Conservation (phyloP, 352 stramenopile genomes). For the Achlya hypogyna region DNA sequence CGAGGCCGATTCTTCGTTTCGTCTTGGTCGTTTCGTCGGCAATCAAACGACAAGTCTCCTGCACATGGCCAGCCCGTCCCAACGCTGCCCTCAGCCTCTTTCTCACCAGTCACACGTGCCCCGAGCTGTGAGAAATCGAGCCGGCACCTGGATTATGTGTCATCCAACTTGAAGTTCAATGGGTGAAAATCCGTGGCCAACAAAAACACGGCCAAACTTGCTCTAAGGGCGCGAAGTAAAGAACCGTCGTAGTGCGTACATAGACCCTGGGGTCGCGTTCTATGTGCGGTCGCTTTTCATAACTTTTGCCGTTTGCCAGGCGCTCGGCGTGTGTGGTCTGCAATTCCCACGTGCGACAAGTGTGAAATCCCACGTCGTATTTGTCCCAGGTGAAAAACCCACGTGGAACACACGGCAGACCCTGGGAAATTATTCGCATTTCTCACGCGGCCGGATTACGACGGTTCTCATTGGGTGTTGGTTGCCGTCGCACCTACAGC, state of each 20-base stretch:
- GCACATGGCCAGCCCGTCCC: no score
- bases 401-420: neutral
- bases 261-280: neutral
- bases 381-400: neutral
- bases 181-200: neutral
- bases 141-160: neutral
- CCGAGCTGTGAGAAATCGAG: neutral
- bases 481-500: no score
- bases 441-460: neutral
- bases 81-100: no score
- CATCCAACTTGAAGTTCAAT: conserved; percentile 15
- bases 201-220: neutral
- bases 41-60: no score
- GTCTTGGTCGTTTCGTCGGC: no score
- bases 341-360: neutral
- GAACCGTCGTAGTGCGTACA: neutral
- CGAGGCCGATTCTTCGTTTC: no score
- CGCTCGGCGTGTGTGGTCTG: neutral
- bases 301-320: neutral
- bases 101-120: neutral
- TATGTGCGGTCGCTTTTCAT: no score
- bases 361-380: neutral
- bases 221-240: neutral
- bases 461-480: conserved; percentile 1
- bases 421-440: conserved; percentile 1